A percentile compares a stretch with the other conserved stretches of the same genome.
Evolutionary conservation across 345 rosid species (phyloP).

Genomic region (Populus ilicifolia): DNA sequence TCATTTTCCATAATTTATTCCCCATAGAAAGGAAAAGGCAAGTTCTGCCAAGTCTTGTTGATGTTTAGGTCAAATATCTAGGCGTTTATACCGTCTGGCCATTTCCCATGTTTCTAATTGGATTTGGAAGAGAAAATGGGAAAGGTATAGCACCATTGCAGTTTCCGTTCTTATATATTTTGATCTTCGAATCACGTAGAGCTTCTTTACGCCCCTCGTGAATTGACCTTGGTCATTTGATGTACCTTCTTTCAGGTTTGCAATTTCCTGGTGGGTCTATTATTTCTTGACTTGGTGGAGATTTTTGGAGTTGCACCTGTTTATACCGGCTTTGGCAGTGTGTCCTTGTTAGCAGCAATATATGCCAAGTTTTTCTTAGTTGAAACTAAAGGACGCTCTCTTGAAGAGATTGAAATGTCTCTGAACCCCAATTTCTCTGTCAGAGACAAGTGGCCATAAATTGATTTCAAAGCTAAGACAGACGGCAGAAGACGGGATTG

Average conservation of each 20-base stretch:
- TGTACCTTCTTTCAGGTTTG: constrained; percentile 46
- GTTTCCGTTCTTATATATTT: neutral
- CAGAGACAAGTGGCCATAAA: constrained; percentile 16
- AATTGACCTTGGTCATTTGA: neutral
- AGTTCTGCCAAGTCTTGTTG: constrained; percentile 1
- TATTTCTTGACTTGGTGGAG: constrained; percentile 62
- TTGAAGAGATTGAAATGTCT: constrained; percentile 73
- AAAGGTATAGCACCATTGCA: neutral
- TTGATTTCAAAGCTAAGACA: neutral
- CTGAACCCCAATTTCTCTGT: constrained; percentile 30
- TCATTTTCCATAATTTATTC: neutral
- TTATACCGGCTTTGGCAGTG: constrained; percentile 54
- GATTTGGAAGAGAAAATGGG: neutral
- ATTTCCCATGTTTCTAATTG: neutral
- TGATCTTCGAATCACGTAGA: too few species aligned
- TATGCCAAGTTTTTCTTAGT: constrained; percentile 49
- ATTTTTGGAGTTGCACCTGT: constrained; percentile 55
- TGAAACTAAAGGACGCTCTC: constrained; percentile 75
- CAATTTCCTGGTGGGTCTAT: constrained; percentile 73
- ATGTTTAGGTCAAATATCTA: neutral
- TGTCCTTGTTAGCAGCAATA: constrained; percentile 58
- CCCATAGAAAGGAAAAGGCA: neutral
- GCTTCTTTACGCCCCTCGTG: neutral
- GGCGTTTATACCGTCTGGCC: neutral
- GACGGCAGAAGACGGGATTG: neutral